A percentile compares a stretch with the other conserved stretches of the same genome.
phyloP scores from a whole-genome alignment of 805 yeast genomes.

The Candida morakotiae region DNA sequence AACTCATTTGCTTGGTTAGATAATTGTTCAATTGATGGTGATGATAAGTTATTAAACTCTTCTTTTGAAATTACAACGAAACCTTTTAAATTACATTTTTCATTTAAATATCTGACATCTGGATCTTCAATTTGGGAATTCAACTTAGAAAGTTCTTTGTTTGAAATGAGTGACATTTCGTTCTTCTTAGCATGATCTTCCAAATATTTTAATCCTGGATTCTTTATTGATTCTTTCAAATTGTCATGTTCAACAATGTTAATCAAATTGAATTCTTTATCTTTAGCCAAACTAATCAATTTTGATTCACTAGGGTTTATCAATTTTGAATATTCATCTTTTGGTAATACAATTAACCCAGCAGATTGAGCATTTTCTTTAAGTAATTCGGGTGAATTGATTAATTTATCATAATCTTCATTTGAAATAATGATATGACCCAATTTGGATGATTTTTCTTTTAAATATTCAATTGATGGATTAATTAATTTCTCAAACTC shows the following conservation, averaged over 20 bases:
- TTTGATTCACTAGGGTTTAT: conserved; percentile 10
- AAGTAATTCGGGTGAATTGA: conserved; percentile 16
- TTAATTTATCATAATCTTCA: conserved; percentile 8
- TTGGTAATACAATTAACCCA: conserved; percentile 10
- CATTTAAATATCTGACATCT: conserved; percentile 8
- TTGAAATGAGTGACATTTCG: conserved; percentile 1
- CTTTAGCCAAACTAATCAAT: conserved; percentile 17
- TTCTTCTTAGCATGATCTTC: conserved; percentile 5
- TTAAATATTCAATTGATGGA: conserved; percentile 28
- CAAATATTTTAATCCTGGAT: conserved; percentile 15
- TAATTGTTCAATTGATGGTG: conserved; percentile 27
- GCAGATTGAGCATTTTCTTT: conserved; percentile 11
- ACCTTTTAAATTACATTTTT: conserved; percentile 9
- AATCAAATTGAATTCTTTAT: conserved; percentile 13
- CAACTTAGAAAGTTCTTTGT: conserved; percentile 12
- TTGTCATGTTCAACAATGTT: conserved; percentile 4
- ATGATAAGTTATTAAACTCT: conserved; percentile 9
- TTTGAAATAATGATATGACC: conserved; percentile 12
- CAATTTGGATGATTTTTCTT: conserved; percentile 24
- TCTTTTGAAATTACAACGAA: conserved; percentile 9
- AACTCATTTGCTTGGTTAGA: conserved; percentile 23
- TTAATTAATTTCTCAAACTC: conserved; percentile 11
- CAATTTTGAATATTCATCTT: conserved; percentile 11
- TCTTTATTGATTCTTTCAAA: conserved; percentile 15
- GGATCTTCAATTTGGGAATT: conserved; percentile 10